phyloP scores from a whole-genome alignment of 805 yeast species.

The Pichia paraexigua region DNA sequence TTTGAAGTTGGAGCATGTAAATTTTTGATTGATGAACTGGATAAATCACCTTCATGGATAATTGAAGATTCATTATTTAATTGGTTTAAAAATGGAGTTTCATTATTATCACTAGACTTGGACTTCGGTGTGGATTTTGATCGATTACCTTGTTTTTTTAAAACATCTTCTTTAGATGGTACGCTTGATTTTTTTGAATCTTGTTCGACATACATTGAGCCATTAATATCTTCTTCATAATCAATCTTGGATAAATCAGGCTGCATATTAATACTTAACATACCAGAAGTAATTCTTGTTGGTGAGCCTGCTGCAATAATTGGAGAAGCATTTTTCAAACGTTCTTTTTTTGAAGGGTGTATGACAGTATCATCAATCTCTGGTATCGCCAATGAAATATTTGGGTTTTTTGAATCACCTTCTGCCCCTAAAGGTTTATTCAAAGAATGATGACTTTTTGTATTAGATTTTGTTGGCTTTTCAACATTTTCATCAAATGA shows the following conservation, averaged over 20 bases:
- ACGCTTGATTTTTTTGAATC: slow-evolving; percentile 22
- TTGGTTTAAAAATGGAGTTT: slow-evolving; percentile 21
- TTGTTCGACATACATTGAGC: slow-evolving; percentile 10
- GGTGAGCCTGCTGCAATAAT: slow-evolving; percentile 29
- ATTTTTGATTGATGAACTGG: slow-evolving; percentile 5
- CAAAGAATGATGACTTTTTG: background rate
- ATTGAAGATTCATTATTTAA: slow-evolving; percentile 1
- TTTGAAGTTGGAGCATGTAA: background rate
- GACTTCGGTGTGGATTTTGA: background rate
- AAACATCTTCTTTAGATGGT: slow-evolving; percentile 24
- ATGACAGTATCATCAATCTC: slow-evolving; percentile 13
- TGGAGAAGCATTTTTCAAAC: slow-evolving; percentile 24
- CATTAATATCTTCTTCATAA: slow-evolving; percentile 11
- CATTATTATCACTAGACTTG: slow-evolving; percentile 4
- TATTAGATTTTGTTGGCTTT: background rate
- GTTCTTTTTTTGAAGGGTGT: slow-evolving; percentile 19
- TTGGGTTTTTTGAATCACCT: slow-evolving; percentile 1
- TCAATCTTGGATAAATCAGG: slow-evolving; percentile 29
- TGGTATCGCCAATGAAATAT: slow-evolving; percentile 11
- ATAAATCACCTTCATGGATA: slow-evolving; percentile 17
- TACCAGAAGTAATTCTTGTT: slow-evolving; percentile 31
- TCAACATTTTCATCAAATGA: slow-evolving; percentile 1
- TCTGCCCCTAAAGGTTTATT: slow-evolving; percentile 8
- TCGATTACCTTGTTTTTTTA: slow-evolving; percentile 12
- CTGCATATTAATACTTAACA: slow-evolving; percentile 23